These are phyloP conservation scores for Raffaelea deltoideospora DNA, from an alignment of 2,329 filamentous ascomycete species.

Conservation along the genomic window DNA sequence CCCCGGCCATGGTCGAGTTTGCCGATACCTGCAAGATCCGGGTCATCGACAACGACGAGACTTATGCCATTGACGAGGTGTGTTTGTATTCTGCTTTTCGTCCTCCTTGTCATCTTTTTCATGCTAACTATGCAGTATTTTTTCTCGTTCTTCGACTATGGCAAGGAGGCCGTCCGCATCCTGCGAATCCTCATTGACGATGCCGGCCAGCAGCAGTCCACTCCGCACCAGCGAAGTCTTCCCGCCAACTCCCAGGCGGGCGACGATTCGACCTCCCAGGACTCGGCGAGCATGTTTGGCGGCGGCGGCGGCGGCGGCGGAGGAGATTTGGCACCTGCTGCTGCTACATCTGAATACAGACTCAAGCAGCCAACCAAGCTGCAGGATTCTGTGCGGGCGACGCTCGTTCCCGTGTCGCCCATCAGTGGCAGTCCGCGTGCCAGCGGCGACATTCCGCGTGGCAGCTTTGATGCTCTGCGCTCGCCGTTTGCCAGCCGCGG, in stretches of 20 bases:
- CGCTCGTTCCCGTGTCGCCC: constrained; percentile 37
- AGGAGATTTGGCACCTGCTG: too few species aligned
- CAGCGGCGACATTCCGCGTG: constrained; percentile 35
- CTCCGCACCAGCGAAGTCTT: constrained; percentile 6
- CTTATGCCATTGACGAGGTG: constrained; percentile 76
- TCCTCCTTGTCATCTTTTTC: background rate
- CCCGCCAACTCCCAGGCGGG: background rate
- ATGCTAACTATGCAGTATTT: constrained; percentile 49
- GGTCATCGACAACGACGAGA: constrained; percentile 86
- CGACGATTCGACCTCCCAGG: constrained; percentile 6
- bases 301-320: background rate
- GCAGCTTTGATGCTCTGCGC: constrained; percentile 38
- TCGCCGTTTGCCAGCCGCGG: constrained; percentile 23
- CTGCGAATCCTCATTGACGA: constrained; percentile 60
- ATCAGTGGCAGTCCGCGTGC: constrained; percentile 32
- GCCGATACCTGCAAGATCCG: constrained; percentile 88
- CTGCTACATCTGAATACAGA: background rate
- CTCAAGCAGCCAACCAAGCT: constrained; percentile 22
- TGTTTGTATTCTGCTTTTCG: constrained; percentile 24
- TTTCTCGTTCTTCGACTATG: constrained; percentile 85
- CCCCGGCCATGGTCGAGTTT: constrained; percentile 66
- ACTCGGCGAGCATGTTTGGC: constrained; percentile 2
- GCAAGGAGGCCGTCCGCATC: constrained; percentile 67
- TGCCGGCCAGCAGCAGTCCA: constrained; percentile 29
- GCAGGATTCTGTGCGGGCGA: constrained; percentile 45